A percentile compares a stretch with the other conserved stretches of the same genome.
Conservation (phyloP, 148 eudicot species). For the Rhododendron vialii region DNA sequence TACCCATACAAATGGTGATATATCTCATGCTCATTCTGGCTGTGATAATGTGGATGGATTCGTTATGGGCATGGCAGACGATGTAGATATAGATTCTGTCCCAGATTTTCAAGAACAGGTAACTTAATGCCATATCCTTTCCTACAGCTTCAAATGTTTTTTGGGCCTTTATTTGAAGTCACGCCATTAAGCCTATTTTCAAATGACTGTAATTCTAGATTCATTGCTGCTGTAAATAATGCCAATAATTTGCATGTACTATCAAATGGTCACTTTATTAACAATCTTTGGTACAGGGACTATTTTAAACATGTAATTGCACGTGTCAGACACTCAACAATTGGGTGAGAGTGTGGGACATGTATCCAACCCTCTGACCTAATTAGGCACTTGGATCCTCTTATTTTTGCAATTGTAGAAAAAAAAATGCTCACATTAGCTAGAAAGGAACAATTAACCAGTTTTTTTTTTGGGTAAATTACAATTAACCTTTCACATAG, state of each 20-base stretch:
- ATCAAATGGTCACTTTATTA: neutral
- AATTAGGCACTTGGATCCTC: neutral
- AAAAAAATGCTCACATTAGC: neutral
- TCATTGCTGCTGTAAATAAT: neutral
- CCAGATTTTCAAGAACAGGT: conserved; percentile 96
- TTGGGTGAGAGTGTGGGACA: neutral
- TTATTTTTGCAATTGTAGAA: neutral
- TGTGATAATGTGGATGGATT: conserved; percentile 49
- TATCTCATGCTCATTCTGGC: conserved; percentile 38
- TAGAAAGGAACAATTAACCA: neutral
- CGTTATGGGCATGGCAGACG: conserved; percentile 35
- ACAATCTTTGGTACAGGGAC: neutral
- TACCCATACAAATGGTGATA: conserved; percentile 48
- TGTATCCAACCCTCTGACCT: neutral
- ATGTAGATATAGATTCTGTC: conserved; percentile 50
- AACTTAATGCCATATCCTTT: conserved; percentile 7
- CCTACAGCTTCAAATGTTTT: neutral
- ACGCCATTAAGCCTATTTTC: neutral
- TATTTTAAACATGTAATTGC: neutral
- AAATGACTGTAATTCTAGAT: conserved; percentile 1
- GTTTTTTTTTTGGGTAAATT: too few relatives aligned
- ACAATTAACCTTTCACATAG: neutral
- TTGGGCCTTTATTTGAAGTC: neutral
- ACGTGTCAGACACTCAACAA: neutral
- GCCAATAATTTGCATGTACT: neutral